A percentile compares a stretch with the other conserved stretches of the same genome.
Evolutionary conservation across 1,139 yeast genomes (phyloP).

Genomic region (Nadsonia commutata): DNA sequence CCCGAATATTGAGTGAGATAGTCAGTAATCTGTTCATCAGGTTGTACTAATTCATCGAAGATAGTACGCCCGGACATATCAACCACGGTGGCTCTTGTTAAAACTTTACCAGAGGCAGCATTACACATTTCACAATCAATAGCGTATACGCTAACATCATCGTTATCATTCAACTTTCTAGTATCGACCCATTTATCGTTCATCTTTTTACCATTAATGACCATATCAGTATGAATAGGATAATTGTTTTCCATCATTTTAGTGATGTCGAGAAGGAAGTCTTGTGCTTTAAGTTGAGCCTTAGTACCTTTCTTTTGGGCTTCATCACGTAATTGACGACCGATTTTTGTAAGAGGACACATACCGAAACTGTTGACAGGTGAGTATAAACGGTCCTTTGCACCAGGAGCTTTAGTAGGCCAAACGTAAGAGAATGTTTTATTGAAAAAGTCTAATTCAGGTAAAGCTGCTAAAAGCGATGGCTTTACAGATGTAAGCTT

Average conservation of each 20-base stretch:
- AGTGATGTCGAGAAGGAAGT: constrained; percentile 34
- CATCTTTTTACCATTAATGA: constrained; percentile 9
- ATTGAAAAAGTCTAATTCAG: constrained; percentile 27
- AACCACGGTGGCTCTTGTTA: constrained; percentile 66
- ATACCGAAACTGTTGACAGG: constrained; percentile 41
- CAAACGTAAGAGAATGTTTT: constrained; percentile 28
- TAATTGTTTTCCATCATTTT: constrained; percentile 37
- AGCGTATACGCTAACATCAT: constrained; percentile 53
- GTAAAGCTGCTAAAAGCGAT: constrained; percentile 12
- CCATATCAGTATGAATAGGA: constrained; percentile 40
- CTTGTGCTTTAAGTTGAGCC: constrained; percentile 30
- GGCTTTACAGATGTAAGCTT: constrained; percentile 7
- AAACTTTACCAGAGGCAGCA: constrained; percentile 43
- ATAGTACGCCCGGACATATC: constrained; percentile 46
- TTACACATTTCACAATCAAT: constrained; percentile 90
- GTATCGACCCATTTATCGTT: constrained; percentile 47
- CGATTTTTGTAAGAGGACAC: constrained; percentile 41
- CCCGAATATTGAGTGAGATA: constrained; percentile 80
- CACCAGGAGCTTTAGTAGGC: constrained; percentile 47
- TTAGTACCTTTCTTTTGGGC: constrained; percentile 8
- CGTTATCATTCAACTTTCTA: constrained; percentile 12
- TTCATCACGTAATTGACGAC: constrained; percentile 23
- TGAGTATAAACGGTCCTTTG: constrained; percentile 40
- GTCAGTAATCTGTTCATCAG: constrained; percentile 56
- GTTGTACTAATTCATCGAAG: constrained; percentile 65